Base-by-base conservation (phyloP, 2,329 filamentous ascomycete species). In the Neurospora crassa region DNA sequence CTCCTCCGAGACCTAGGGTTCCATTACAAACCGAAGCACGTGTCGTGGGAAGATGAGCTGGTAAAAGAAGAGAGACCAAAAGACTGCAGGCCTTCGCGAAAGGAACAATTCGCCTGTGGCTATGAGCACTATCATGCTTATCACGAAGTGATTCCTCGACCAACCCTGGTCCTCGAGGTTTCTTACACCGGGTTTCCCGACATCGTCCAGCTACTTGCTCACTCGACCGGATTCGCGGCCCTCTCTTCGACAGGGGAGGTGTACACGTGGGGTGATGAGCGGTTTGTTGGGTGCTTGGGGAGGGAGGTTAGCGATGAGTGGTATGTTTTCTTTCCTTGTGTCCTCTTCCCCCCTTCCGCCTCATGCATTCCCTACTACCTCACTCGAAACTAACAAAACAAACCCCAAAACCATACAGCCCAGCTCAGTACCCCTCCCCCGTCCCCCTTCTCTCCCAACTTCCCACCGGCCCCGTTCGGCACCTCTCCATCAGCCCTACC, bases 251-350 rank as follows among this genome's bases (percentile, higher is more conserved):
- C 82, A 12, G 84, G 83, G n/a, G 76, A 78, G 1, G 84, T 88
- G 37, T 83, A 81, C 73, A 86, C 85, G 0, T 82, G 84, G 78
- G 90, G 90, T 8, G 89, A 92, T 74, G 79, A 83, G 67, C 85
- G 90, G 18, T 90, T 88, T 74, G 79, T 81, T 40, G 80, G 83
- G 43, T 88, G 86, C 70, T 84, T 92, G 0, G 89, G 86, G 5
- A 84, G 89, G 20, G 80, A 84, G 2, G 76, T 82, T 5, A 78
- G 80, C 7, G 74, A 77, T 3, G 77, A 80, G 5, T 80, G 76
- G 81, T 85, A 75, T 73, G 78, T 40, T 70, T 34, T 20, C 34
- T 37, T 37, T 37, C 5, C 7, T 37, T 37, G 6, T 37, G 34
- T 8, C 34, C 7, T 37, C 34, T 37, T 8, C 34, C 6, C 12